Evolutionary conservation across 2,329 filamentous ascomycete species (phyloP), one percentile per base, ranked within the genome.

Genomic region (Botrytis pseudocinerea): DNA sequence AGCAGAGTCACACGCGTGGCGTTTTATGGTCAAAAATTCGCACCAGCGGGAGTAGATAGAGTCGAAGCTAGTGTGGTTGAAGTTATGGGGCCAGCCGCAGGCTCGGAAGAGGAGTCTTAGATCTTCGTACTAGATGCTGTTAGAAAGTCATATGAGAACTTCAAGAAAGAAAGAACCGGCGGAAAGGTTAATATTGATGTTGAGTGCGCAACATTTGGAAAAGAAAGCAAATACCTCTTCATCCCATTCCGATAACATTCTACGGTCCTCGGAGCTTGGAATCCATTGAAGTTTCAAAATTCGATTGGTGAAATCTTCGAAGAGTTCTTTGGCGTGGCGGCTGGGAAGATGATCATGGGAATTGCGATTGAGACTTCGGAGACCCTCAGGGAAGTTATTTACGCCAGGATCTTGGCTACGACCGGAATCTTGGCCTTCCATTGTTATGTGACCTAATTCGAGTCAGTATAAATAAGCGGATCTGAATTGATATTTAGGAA

Each of bases 221-320:
- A 38, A 38, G 9, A n/a, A n/a, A n/a, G 20, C 40, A 4, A 28
- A 22, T 69, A 64, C 25, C n/a, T 64, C 59, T 28, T 42, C 18
- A n/a, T 54, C 44, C 14, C 35, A 51, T 22, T 64, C 25, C 8
- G 0, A 4, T 35, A 71, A 20, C 6, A 66, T 66, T n/a, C 4
- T 57, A 18, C 38, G 22, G n/a, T 42, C 16, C 14, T 38, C 48
- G 20, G 44, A 51, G 20, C 57, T 60, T 18, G 75, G 73, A 22
- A 74, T 74, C 73, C 75, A 76, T 66, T 76, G 48, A 14, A 76
- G 46, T 10, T 68, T 76, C 54, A 64, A 60, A 18, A 74, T 62
- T 1, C 69, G 40, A 25, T 69, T 73, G 6, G 60, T 73, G 63
- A 72, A 75, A 57, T 74, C 70, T 25, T 60, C 69, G 22, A 76